Conservation (phyloP, 2,329 filamentous ascomycete genomes). For the Ophiostoma sp. region DNA sequence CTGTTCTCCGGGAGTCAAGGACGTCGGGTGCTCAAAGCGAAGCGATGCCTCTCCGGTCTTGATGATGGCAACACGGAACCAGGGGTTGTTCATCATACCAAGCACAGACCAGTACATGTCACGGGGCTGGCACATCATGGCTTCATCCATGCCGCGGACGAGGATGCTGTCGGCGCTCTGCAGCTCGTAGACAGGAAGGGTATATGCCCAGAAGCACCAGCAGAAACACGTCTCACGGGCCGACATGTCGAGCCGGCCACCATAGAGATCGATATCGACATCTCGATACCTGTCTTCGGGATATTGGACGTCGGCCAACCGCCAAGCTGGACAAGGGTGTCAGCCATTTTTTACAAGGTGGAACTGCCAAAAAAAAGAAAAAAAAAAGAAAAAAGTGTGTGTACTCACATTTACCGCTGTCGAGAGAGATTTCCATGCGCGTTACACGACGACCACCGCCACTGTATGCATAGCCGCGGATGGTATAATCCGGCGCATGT, state of each 20-base stretch:
- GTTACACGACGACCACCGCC: constrained; percentile 84
- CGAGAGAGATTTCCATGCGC: constrained; percentile 77
- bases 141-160: constrained; percentile 86
- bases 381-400: no score
- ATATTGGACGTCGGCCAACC: constrained; percentile 73
- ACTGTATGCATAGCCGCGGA: constrained; percentile 82
- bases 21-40: constrained; percentile 85
- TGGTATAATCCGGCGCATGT: constrained; percentile 51
- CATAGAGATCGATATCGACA: constrained; percentile 48
- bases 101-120: constrained; percentile 97
- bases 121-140: constrained; percentile 79
- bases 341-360: no score
- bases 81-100: constrained; percentile 98
- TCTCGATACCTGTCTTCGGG: constrained; percentile 80
- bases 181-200: constrained; percentile 63
- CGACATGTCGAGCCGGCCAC: constrained; percentile 81
- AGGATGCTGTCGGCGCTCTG: constrained; percentile 68
- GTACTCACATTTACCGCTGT: constrained; percentile 63
- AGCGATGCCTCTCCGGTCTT: constrained; percentile 60
- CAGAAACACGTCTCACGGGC: constrained; percentile 51
- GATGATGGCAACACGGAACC: constrained; percentile 81
- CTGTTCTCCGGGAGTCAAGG: constrained; percentile 66
- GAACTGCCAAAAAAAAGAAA: no score
- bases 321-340: constrained; percentile 72
- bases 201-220: constrained; percentile 59